Base-by-base conservation (phyloP, 768 basidiomycete species). In the Boletus coccyginus region DNA sequence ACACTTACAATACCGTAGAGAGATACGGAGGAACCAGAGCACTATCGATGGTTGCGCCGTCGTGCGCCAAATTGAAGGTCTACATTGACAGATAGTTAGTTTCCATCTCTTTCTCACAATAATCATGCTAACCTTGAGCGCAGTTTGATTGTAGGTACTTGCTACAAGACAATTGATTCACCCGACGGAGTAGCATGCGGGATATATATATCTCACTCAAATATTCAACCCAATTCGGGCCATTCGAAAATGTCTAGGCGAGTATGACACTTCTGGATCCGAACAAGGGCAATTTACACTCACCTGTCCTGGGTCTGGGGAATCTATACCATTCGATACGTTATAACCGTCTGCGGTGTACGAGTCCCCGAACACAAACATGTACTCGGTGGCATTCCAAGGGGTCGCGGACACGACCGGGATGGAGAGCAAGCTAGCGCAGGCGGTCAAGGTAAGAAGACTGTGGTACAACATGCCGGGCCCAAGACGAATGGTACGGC, bases 11-110 rank as follows among this genome's bases (percentile, higher is more conserved):
- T 16, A 85, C 81, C 1, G 77, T 80, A 1, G 83, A 74, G 38
- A 62, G 56, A 60, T 77, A 84, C 6, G 85, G 84, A 5, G 74
- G 59, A 38, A 88, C 85, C 35, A 88, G 77, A 32, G 62, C 75
- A 8, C 80, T 73, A 60, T 87, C 78, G 57, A 87, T 86, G 31
- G 85, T 86, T 21, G 85, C 87, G 33, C 83, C 87, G 27, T 85
- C 83, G 51, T 80, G 83, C 0, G 87, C 87, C 56, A 82, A 82
- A 71, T 88, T 83, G 68, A 84, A 88, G 0, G 83, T 85, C 62
- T 83, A 73, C 21, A 44, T 36, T 4, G 36, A 33, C 9, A n/a
- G 10, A 27, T 9, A 17, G 19, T 59, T 7, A 61, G 27, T 24
- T 27, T 35, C 6, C 0, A 43, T 35, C 16, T 47, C 27, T 3